These are phyloP conservation scores for Aspergillus intermedius DNA, from an alignment of 2,329 filamentous ascomycete species.

Conservation along the genomic window DNA sequence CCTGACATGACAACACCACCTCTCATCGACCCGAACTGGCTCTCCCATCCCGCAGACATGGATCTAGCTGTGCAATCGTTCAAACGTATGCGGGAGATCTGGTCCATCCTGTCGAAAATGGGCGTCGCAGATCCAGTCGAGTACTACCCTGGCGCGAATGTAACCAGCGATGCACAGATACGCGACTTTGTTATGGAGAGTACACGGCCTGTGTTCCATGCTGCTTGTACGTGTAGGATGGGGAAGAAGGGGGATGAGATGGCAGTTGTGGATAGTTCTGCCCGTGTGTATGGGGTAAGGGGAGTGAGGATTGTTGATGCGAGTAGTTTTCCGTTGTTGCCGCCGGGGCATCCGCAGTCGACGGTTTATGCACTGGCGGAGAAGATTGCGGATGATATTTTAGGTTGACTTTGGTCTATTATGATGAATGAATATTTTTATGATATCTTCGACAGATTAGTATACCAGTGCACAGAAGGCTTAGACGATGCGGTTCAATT, in stretches of 20 bases:
- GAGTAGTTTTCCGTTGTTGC: conserved; percentile 25
- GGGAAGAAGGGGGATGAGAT: conserved; percentile 22
- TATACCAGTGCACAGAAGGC: too few relatives aligned
- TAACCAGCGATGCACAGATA: conserved; percentile 39
- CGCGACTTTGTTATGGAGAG: conserved; percentile 20
- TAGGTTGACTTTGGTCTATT: not conserved
- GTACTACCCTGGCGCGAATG: conserved; percentile 28
- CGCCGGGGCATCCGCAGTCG: conserved; percentile 33
- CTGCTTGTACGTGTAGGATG: conserved; percentile 34
- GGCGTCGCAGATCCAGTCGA: conserved; percentile 22
- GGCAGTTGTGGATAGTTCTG: conserved; percentile 30
- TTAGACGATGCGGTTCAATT: too few relatives aligned
- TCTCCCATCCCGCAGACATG: conserved; percentile 35
- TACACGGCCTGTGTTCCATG: conserved; percentile 28
- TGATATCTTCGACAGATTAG: not conserved
- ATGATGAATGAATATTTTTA: not conserved
- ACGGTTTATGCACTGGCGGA: conserved; percentile 34
- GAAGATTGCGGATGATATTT: conserved; percentile 28
- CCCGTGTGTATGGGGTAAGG: conserved; percentile 24
- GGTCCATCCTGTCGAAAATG: conserved; percentile 13
- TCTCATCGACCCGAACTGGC: conserved; percentile 40
- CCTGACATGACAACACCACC: conserved; percentile 27
- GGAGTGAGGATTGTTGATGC: conserved; percentile 30
- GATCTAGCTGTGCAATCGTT: conserved; percentile 39
- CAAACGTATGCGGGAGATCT: conserved; percentile 36